A percentile compares a stretch with the other conserved stretches of the same genome.
Conservation (phyloP, 139 green algal species). For the Micromonas commoda region DNA sequence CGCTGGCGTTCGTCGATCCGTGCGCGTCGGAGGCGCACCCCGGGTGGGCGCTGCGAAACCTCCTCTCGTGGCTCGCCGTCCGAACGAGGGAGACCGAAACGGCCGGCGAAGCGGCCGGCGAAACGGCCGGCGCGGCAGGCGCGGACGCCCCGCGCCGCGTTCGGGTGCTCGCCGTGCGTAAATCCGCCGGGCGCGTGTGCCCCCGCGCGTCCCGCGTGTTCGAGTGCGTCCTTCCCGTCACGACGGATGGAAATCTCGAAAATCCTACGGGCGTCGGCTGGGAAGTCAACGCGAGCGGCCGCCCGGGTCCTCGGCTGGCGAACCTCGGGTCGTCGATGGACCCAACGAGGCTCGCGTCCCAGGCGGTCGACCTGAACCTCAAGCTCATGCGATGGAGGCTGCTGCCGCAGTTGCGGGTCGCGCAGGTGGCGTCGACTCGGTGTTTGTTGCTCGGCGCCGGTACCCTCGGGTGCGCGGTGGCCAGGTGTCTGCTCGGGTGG, state of each 20-base stretch:
- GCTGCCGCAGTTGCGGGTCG: slow-evolving; percentile 56
- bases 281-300: slow-evolving; percentile 61
- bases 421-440: slow-evolving; percentile 43
- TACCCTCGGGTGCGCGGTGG: slow-evolving; percentile 80
- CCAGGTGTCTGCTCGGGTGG: slow-evolving; percentile 83
- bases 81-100: slow-evolving; percentile 41
- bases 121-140: not conserved
- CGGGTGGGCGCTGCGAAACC: slow-evolving; percentile 79
- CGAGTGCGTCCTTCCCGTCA: too few species aligned
- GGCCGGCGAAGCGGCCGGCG: slow-evolving; percentile 9
- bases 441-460: slow-evolving; percentile 88
- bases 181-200: too few species aligned
- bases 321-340: slow-evolving; percentile 69
- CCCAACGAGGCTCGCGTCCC: slow-evolving; percentile 51
- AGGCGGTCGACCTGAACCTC: slow-evolving; percentile 88
- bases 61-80: slow-evolving; percentile 73
- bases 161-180: too few species aligned
- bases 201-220: too few species aligned
- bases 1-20: slow-evolving; percentile 51
- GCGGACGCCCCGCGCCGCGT: too few species aligned
- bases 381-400: slow-evolving; percentile 93
- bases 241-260: too few species aligned
- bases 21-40: slow-evolving; percentile 49
- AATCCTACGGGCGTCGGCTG: slow-evolving; percentile 58
- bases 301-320: slow-evolving; percentile 45